Evolutionary conservation across 768 basidiomycete genomes (phyloP).

Genomic region (Pluteus cervinus): DNA sequence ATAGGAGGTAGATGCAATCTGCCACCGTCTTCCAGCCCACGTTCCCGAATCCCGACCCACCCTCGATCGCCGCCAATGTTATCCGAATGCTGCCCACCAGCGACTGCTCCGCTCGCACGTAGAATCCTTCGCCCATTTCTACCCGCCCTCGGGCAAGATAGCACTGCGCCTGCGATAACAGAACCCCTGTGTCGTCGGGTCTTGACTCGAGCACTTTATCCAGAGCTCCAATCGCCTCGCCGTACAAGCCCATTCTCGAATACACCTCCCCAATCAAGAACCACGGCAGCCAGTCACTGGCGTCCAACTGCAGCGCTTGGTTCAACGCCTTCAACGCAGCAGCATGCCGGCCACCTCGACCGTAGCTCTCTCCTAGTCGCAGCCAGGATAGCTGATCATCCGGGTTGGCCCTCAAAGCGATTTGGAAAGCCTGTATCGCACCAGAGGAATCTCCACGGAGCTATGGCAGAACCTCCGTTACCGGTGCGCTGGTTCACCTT

Average conservation of each 20-base stretch:
- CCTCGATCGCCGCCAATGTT: constrained; percentile 41
- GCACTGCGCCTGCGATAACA: constrained; percentile 65
- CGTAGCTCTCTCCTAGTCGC: constrained; percentile 88
- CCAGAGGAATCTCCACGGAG: constrained; percentile 59
- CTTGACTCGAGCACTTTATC: constrained; percentile 45
- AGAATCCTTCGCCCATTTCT: constrained; percentile 66
- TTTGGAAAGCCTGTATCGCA: constrained; percentile 81
- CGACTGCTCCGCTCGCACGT: constrained; percentile 66
- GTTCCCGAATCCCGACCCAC: constrained; percentile 56
- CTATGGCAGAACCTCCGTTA: constrained; percentile 28
- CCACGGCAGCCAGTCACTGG: constrained; percentile 75
- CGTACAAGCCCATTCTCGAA: constrained; percentile 65
- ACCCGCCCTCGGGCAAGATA: constrained; percentile 64
- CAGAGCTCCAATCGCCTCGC: constrained; percentile 69
- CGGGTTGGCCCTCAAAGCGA: constrained; percentile 74
- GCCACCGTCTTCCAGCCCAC: constrained; percentile 81
- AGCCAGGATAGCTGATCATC: constrained; percentile 84
- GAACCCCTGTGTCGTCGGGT: constrained; percentile 67
- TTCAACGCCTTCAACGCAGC: constrained; percentile 86
- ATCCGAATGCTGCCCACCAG: constrained; percentile 55
- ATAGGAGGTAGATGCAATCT: constrained; percentile 70
- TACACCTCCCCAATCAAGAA: constrained; percentile 86
- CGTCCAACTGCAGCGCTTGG: constrained; percentile 66
- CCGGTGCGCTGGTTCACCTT: not conserved
- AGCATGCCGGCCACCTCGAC: constrained; percentile 78